These are phyloP conservation scores for Xylariaceae sp. DNA, from an alignment of 2,329 filamentous ascomycete genomes.

Conservation along the genomic window DNA sequence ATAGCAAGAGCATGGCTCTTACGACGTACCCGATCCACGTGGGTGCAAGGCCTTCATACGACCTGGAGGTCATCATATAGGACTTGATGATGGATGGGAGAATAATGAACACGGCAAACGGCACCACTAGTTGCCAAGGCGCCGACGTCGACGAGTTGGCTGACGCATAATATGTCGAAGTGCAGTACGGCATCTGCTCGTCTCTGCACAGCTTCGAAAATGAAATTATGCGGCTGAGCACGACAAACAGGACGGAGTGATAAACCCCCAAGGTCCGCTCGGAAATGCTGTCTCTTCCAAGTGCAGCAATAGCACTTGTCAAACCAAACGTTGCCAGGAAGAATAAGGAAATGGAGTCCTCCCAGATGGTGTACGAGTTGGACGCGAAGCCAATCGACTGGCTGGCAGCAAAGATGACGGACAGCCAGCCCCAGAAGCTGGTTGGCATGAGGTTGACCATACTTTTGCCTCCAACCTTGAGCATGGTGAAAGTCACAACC, in stretches of 20 bases:
- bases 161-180: slow-evolving; percentile 92
- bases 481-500: slow-evolving; percentile 37
- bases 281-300: slow-evolving; percentile 62
- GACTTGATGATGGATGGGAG: slow-evolving; percentile 73
- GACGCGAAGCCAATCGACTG: slow-evolving; percentile 94
- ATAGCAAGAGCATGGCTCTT: slow-evolving; percentile 68
- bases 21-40: slow-evolving; percentile 81
- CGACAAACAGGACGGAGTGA: slow-evolving; percentile 78
- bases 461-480: slow-evolving; percentile 37
- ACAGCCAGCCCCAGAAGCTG: slow-evolving; percentile 86
- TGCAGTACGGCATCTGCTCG: slow-evolving; percentile 97
- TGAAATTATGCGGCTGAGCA: slow-evolving; percentile 75
- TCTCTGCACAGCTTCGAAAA: slow-evolving; percentile 91
- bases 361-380: slow-evolving; percentile 98
- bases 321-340: slow-evolving; percentile 86
- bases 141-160: slow-evolving; percentile 88
- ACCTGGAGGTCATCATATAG: slow-evolving; percentile 77
- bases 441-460: slow-evolving; percentile 57
- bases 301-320: slow-evolving; percentile 67
- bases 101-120: slow-evolving; percentile 66
- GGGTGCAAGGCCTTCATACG: slow-evolving; percentile 81
- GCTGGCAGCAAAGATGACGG: slow-evolving; percentile 73
- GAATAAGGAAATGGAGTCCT: slow-evolving; percentile 90
- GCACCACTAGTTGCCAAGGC: slow-evolving; percentile 80
- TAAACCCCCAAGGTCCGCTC: slow-evolving; percentile 76